Evolutionary conservation across 177 flowering plant species (phyloP), one percentile per base, ranked within the genome.

Genomic region (Vitis hybrid): DNA sequence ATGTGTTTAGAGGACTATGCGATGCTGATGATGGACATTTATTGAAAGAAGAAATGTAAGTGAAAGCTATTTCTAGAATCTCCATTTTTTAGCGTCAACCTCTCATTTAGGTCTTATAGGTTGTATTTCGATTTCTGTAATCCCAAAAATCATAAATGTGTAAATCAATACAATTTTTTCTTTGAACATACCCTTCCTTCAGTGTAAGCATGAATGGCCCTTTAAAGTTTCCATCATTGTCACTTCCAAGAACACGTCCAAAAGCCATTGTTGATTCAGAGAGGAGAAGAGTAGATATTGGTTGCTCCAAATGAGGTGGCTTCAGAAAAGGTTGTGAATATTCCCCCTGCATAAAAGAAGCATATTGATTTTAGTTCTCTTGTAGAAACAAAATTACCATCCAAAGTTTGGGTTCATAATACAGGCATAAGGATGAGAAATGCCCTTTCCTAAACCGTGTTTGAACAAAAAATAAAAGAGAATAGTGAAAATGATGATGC

Each of bases 241-340:
- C 94, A 70, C 81, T 79, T 19, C 79, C 83, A 19, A 95, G 86
- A 74, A 73, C 75, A 49, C 94, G 87, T 15, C 99, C 99, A 77
- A 88, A 95, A 55, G 96, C 97, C 89, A 95, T 87, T 2, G 83
- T 82, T 55, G 97, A 85, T 72, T 93, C 92, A 57, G 94, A 84
- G 11, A 93, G 90, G 66, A 90, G 68, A 67, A 95, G 90, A 55
- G 95, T 92, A 15, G 90, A 84, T 62, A 93, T 76, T 2, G 98
- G 99, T 70, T 90, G 97, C 49, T 93, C 98, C 82, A 95, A 65
- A 79, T 95, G 99, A 16, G 99, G 99, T 62, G 99, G 99, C 77
- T 90, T 95, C 66, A 86, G 76, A 67, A 82, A 93, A 66, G 99
- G 99, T 74, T 90, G 97, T 18, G 99, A 93, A 79, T 80, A 85